phyloP scores from a whole-genome alignment of 1,284 basidiomycete species.

The Naganishia cerealis region DNA sequence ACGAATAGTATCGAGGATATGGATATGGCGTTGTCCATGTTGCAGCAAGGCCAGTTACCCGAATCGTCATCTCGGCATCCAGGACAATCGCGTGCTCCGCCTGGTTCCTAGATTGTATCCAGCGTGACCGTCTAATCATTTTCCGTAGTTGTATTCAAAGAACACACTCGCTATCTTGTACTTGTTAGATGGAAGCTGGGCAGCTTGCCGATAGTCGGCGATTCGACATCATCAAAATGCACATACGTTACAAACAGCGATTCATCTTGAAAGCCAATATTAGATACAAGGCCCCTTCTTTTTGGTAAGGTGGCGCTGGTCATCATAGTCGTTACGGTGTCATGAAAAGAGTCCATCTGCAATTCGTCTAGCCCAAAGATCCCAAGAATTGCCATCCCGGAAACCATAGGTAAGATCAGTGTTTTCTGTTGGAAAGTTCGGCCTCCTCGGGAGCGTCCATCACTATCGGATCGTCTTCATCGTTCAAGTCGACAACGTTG shows the following conservation, averaged over 20 bases:
- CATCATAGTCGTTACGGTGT: constrained; percentile 12
- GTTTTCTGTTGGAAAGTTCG: constrained; percentile 15
- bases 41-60: constrained; percentile 12
- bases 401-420: background rate
- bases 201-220: too few relatives aligned
- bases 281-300: constrained; percentile 19
- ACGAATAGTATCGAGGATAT: constrained; percentile 1
- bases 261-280: background rate
- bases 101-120: constrained; percentile 2
- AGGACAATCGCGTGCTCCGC: constrained; percentile 17
- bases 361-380: background rate
- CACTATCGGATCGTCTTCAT: constrained; percentile 31
- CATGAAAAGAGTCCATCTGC: constrained; percentile 15
- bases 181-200: too few relatives aligned
- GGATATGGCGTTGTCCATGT: constrained; percentile 13
- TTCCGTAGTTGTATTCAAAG: constrained; percentile 5
- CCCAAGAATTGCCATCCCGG: background rate
- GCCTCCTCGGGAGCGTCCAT: constrained; percentile 27
- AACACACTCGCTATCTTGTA: too few relatives aligned
- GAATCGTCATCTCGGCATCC: constrained; percentile 11
- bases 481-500: background rate
- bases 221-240: too few relatives aligned
- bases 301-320: background rate
- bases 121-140: background rate
- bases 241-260: background rate